These are phyloP conservation scores for Cinnamomum chago DNA, from an alignment of 164 flowering plant genomes.

Conservation along the genomic window DNA sequence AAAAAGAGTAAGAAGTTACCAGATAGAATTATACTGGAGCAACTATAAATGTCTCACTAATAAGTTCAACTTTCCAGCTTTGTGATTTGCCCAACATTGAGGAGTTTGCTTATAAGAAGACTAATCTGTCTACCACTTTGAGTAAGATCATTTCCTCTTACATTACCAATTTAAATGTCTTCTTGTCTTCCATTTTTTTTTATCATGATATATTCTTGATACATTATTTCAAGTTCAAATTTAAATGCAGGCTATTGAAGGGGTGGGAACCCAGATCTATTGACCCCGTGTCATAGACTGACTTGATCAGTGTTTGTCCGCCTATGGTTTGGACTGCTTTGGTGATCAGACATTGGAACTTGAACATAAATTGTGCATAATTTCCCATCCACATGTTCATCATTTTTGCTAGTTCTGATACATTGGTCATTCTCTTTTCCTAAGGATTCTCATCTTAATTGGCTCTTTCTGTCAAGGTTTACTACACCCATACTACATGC, in stretches of 20 bases:
- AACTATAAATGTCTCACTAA: too few relatives aligned
- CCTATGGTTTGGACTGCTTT: background rate
- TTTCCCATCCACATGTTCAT: background rate
- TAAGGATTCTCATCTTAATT: background rate
- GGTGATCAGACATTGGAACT: background rate
- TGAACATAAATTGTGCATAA: background rate
- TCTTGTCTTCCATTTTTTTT: background rate
- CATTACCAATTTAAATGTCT: background rate
- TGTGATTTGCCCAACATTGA: conserved; percentile 63
- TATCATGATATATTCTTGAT: background rate
- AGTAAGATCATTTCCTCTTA: conserved; percentile 27
- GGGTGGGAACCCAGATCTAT: too few relatives aligned
- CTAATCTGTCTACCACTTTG: conserved; percentile 22
- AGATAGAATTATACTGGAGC: too few relatives aligned
- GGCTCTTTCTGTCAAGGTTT: background rate
- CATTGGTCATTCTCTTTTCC: background rate
- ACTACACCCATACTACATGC: too few relatives aligned
- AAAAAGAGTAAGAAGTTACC: too few relatives aligned
- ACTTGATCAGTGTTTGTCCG: too few relatives aligned
- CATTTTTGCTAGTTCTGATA: background rate
- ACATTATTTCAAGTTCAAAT: background rate
- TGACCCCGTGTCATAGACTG: background rate
- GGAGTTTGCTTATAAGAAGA: conserved; percentile 58
- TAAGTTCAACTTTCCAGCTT: conserved; percentile 30
- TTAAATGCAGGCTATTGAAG: background rate